Percentiles rank a stretch among this genome's conserved stretches.
These are phyloP conservation scores for Ophiostoma populinum DNA, from an alignment of 2,329 filamentous ascomycete species.

Conservation along the genomic window DNA sequence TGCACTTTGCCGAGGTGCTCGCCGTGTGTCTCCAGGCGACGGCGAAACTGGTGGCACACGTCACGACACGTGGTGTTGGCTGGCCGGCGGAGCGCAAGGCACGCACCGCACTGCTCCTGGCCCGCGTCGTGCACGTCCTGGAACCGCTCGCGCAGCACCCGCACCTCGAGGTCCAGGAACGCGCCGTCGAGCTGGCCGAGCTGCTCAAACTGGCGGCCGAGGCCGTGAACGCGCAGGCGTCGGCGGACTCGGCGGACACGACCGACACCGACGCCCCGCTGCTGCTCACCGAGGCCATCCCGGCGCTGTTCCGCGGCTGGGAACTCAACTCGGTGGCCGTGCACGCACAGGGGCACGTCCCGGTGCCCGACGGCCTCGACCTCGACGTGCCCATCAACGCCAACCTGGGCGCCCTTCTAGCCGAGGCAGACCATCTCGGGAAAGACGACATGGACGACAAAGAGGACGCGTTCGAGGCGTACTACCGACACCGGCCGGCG, in stretches of 20 bases:
- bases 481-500: slow-evolving; percentile 41
- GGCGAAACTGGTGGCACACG: slow-evolving; percentile 77
- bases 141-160: slow-evolving; percentile 69
- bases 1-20: slow-evolving; percentile 48
- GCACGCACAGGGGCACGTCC: slow-evolving; percentile 73
- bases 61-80: slow-evolving; percentile 14
- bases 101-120: slow-evolving; percentile 58
- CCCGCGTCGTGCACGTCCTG: slow-evolving; percentile 64
- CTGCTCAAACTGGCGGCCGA: slow-evolving; percentile 75
- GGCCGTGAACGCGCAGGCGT: slow-evolving; percentile 51
- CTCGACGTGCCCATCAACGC: slow-evolving; percentile 69
- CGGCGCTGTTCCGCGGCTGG: slow-evolving; percentile 67
- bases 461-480: slow-evolving; percentile 48
- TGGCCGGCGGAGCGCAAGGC: slow-evolving; percentile 65
- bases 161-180: slow-evolving; percentile 83
- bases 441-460: slow-evolving; percentile 14
- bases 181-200: slow-evolving; percentile 83
- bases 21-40: slow-evolving; percentile 67
- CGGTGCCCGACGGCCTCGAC: slow-evolving; percentile 57
- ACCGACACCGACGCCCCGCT: slow-evolving; percentile 53
- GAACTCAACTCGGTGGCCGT: slow-evolving; percentile 82
- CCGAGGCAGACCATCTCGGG: slow-evolving; percentile 32
- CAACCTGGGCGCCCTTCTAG: slow-evolving; percentile 51
- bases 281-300: slow-evolving; percentile 78
- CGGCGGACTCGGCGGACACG: slow-evolving; percentile 32